Evolutionary conservation across 176 grass and related monocot genomes (phyloP).

Genomic region (Ensete glaucum): DNA sequence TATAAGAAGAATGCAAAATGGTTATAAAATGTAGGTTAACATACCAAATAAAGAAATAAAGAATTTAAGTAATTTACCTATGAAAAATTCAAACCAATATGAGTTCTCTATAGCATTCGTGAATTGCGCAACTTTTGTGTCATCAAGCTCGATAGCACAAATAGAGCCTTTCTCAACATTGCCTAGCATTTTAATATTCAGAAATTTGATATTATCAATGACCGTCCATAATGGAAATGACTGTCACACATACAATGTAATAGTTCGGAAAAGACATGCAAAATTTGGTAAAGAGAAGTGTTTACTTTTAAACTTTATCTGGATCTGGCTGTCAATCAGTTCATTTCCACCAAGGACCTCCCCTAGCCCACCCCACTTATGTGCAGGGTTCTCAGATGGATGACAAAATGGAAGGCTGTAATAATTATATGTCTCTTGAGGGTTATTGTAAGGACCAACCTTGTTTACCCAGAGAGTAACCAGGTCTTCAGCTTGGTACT

Average conservation of each 20-base stretch:
- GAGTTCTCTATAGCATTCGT: slow-evolving; percentile 70
- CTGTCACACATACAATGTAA: slow-evolving; percentile 3
- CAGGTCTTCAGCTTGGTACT: slow-evolving; percentile 65
- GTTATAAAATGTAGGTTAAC: too few relatives aligned
- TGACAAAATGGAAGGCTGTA: slow-evolving; percentile 93
- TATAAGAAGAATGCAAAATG: too few relatives aligned
- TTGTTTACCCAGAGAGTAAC: slow-evolving; percentile 96
- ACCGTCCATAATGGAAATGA: neutral
- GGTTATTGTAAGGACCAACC: slow-evolving; percentile 92
- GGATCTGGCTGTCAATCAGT: slow-evolving; percentile 77
- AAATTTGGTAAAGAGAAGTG: slow-evolving; percentile 17
- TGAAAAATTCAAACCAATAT: slow-evolving; percentile 99
- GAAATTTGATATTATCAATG: slow-evolving; percentile 2
- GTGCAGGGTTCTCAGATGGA: slow-evolving; percentile 50
- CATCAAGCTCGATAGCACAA: slow-evolving; percentile 71
- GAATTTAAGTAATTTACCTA: slow-evolving; percentile 37
- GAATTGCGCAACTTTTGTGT: slow-evolving; percentile 51
- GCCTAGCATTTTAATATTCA: slow-evolving; percentile 35
- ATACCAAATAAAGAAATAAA: too few relatives aligned
- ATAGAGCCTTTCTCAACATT: slow-evolving; percentile 68
- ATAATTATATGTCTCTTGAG: slow-evolving; percentile 93
- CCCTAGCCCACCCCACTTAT: slow-evolving; percentile 89
- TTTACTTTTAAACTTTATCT: slow-evolving; percentile 69
- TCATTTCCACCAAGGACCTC: slow-evolving; percentile 91
- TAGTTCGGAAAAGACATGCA: slow-evolving; percentile 11